phyloP scores from a whole-genome alignment of 768 basidiomycete species.

The Clitopilus hobsonii region DNA sequence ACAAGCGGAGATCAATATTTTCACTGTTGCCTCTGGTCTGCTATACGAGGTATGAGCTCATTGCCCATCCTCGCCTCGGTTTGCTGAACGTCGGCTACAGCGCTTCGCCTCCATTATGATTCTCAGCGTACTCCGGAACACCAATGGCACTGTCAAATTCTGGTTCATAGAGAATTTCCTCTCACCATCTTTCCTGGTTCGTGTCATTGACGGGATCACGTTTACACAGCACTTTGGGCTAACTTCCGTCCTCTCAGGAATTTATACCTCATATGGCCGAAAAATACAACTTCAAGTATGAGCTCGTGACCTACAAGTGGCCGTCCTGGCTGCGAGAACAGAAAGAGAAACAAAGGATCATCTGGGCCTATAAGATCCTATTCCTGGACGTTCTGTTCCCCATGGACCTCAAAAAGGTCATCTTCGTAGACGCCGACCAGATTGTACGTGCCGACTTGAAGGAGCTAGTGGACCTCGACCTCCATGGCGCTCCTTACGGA shows the following conservation, averaged over 20 bases:
- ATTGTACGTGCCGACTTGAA: constrained; percentile 96
- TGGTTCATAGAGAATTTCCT: constrained; percentile 99
- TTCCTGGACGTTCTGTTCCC: constrained; percentile 99
- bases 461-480: constrained; percentile 89
- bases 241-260: constrained; percentile 46
- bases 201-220: constrained; percentile 17
- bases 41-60: constrained; percentile 76
- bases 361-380: constrained; percentile 99
- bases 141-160: constrained; percentile 93
- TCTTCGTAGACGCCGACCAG: constrained; percentile 97
- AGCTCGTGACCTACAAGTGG: constrained; percentile 99
- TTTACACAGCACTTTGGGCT: background rate
- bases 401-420: constrained; percentile 97
- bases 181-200: constrained; percentile 90
- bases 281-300: constrained; percentile 93
- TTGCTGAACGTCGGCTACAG: constrained; percentile 31
- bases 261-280: constrained; percentile 91
- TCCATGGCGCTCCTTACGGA: constrained; percentile 91
- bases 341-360: constrained; percentile 96
- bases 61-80: background rate
- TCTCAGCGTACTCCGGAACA: constrained; percentile 90
- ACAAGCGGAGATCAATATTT: constrained; percentile 96
- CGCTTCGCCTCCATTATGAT: constrained; percentile 99
- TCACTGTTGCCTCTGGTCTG: constrained; percentile 95
- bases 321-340: constrained; percentile 97